A percentile compares a stretch with the other conserved stretches of the same genome.
Evolutionary conservation across 1,284 basidiomycete genomes (phyloP).

Genomic region (Trichosporon faecale): DNA sequence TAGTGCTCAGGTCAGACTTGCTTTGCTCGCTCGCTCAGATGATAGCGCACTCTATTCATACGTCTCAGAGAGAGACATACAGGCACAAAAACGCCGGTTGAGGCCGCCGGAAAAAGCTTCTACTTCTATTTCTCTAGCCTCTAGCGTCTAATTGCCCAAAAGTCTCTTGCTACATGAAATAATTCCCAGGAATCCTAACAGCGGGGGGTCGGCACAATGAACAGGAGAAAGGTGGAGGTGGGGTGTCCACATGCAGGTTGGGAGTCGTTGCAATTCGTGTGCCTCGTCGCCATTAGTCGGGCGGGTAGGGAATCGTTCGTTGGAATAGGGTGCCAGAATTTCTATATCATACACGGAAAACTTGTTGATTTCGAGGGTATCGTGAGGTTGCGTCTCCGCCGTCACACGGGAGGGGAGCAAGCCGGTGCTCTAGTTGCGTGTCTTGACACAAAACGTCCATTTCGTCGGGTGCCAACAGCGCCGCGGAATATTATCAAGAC

Average conservation of each 20-base stretch:
- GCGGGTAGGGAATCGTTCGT: conserved; percentile 22
- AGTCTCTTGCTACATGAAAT: conserved; percentile 20
- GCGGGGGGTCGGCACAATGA: conserved; percentile 28
- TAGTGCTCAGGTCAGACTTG: no score
- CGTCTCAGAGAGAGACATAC: conserved; percentile 16
- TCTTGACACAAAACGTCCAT: conserved; percentile 23
- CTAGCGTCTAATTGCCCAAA: conserved; percentile 24
- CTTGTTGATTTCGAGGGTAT: conserved; percentile 18
- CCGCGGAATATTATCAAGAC: conserved; percentile 20
- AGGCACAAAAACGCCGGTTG: conserved; percentile 25
- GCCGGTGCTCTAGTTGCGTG: conserved; percentile 19
- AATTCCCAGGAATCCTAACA: conserved; percentile 21
- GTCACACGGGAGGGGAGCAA: conserved; percentile 21
- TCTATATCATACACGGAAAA: conserved; percentile 25
- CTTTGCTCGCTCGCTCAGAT: no score
- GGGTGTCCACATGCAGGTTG: conserved; percentile 6
- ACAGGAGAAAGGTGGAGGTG: conserved; percentile 1
- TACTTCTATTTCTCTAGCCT: conserved; percentile 27
- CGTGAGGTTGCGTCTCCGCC: conserved; percentile 17
- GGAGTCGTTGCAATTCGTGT: conserved; percentile 11
- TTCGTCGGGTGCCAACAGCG: conserved; percentile 28
- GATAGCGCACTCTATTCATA: conserved; percentile 27
- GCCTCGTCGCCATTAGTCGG: conserved; percentile 26
- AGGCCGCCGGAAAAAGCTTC: conserved; percentile 23
- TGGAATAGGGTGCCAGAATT: conserved; percentile 24